phyloP scores from a whole-genome alignment of 352 stramenopile species.

The Phytophthora megakarya region DNA sequence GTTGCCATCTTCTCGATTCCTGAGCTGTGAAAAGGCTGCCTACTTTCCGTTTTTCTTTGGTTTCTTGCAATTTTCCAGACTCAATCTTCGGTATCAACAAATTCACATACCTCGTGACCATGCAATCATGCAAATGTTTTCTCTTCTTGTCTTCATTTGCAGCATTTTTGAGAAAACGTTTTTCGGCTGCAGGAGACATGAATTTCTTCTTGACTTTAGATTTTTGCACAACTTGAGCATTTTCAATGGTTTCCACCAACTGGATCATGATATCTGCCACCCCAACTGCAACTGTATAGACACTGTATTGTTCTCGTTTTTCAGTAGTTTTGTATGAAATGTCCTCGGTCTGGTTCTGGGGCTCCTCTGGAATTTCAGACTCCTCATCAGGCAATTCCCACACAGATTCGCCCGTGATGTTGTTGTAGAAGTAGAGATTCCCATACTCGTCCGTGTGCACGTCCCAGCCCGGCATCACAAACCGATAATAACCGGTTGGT shows the following conservation, averaged over 20 bases:
- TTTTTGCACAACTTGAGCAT: slow-evolving; percentile 31
- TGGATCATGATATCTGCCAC: slow-evolving; percentile 53
- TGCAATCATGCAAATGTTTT: slow-evolving; percentile 43
- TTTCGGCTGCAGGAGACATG: slow-evolving; percentile 54
- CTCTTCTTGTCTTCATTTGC: slow-evolving; percentile 44
- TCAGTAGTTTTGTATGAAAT: not conserved
- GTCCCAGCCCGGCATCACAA: slow-evolving; percentile 44
- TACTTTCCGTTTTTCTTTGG: slow-evolving; percentile 29
- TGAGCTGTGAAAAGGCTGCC: slow-evolving; percentile 58
- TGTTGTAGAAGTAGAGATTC: slow-evolving; percentile 83
- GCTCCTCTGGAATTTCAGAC: slow-evolving; percentile 11
- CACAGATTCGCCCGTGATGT: slow-evolving; percentile 60
- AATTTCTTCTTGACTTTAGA: slow-evolving; percentile 43
- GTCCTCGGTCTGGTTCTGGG: not conserved
- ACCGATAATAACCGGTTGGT: slow-evolving; percentile 24
- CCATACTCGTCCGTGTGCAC: slow-evolving; percentile 66
- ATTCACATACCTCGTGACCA: slow-evolving; percentile 47
- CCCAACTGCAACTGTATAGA: slow-evolving; percentile 48
- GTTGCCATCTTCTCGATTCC: slow-evolving; percentile 51
- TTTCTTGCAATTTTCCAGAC: not conserved
- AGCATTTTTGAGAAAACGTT: slow-evolving; percentile 50
- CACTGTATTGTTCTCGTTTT: slow-evolving; percentile 27
- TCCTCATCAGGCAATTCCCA: slow-evolving; percentile 68
- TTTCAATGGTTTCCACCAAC: slow-evolving; percentile 46
- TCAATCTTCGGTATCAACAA: slow-evolving; percentile 38